Conservation (phyloP, 2,329 filamentous ascomycete species). For the Fusarium sterilihyphosum region DNA sequence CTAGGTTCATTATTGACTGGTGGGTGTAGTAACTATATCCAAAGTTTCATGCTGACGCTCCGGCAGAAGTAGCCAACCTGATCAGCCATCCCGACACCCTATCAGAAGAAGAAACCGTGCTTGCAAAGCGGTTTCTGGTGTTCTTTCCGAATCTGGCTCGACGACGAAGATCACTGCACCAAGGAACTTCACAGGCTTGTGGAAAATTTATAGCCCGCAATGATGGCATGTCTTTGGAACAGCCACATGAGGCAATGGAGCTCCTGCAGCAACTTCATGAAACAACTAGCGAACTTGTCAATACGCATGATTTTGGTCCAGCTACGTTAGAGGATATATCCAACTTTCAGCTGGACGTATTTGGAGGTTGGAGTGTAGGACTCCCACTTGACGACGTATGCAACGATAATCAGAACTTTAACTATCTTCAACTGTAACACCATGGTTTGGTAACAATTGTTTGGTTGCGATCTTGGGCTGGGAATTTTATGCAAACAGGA, state of each 20-base stretch:
- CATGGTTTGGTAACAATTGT: too few relatives aligned
- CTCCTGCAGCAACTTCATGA: background rate
- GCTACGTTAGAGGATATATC: background rate
- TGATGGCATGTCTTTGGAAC: background rate
- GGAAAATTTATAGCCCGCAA: rapidly evolving
- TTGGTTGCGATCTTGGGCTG: too few relatives aligned
- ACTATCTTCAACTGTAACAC: background rate
- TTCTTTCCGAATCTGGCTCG: background rate
- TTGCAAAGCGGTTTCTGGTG: background rate
- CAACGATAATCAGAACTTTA: background rate
- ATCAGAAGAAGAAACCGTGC: background rate
- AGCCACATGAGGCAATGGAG: background rate
- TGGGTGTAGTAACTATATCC: background rate
- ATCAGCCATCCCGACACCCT: background rate
- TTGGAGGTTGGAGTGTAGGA: background rate
- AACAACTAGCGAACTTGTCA: background rate
- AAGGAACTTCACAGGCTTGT: background rate
- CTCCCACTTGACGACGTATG: background rate
- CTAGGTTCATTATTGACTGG: background rate
- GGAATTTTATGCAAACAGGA: too few relatives aligned
- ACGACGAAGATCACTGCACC: background rate
- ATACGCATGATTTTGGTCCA: background rate
- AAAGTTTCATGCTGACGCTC: background rate
- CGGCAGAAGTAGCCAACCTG: background rate
- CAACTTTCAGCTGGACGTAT: background rate